A percentile compares a stretch with the other conserved stretches of the same genome.
Conservation (phyloP, 2,329 filamentous ascomycete species). For the Penicillium occitanis region DNA sequence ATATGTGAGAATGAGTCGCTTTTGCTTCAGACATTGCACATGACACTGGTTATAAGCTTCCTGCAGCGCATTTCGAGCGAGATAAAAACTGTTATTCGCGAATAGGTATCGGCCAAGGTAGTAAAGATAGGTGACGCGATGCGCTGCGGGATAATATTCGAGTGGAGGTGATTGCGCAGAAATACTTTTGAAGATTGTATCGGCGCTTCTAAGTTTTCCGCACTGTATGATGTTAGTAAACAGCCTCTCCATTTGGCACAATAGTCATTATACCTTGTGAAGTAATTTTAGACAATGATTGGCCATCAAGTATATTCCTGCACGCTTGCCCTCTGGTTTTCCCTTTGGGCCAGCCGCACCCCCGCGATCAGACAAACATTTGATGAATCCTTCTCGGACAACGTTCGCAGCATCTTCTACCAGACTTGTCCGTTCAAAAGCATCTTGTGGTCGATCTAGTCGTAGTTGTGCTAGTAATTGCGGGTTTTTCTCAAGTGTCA, state of each 20-base stretch:
- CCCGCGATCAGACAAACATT: constrained; percentile 78
- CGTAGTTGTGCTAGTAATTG: constrained; percentile 69
- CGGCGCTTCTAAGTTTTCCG: constrained; percentile 76
- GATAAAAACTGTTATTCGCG: constrained; percentile 76
- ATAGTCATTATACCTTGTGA: constrained; percentile 62
- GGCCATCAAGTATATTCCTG: constrained; percentile 86
- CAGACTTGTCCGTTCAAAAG: constrained; percentile 71
- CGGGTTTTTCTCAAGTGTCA: constrained; percentile 77
- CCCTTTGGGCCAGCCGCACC: constrained; percentile 60
- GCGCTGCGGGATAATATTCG: constrained; percentile 75
- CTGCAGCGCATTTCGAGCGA: constrained; percentile 72
- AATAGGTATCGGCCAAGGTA: constrained; percentile 91
- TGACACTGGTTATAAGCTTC: constrained; percentile 77
- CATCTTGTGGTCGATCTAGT: constrained; percentile 42
- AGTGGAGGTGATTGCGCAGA: constrained; percentile 78
- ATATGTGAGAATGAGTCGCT: constrained; percentile 76
- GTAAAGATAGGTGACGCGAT: constrained; percentile 90
- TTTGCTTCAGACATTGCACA: constrained; percentile 60
- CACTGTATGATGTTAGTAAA: constrained; percentile 53
- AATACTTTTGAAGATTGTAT: constrained; percentile 87
- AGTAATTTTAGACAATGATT: constrained; percentile 87
- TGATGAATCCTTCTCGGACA: constrained; percentile 86
- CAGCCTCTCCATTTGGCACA: not conserved
- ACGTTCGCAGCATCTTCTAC: constrained; percentile 86
- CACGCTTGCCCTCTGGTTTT: constrained; percentile 77